Conservation (phyloP, 129 eudicot species). For the Escallonia herrerae region DNA sequence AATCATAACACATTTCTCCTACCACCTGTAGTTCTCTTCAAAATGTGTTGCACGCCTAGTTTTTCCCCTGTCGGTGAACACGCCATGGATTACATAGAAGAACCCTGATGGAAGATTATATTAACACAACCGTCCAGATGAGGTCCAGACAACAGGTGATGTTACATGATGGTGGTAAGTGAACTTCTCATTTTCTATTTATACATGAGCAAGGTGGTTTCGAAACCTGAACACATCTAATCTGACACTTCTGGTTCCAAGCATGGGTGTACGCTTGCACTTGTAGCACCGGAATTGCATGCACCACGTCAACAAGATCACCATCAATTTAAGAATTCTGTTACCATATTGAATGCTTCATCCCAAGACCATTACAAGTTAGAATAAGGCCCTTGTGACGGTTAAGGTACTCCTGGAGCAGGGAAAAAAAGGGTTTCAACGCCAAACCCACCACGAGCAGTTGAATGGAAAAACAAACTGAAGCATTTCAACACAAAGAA, state of each 20-base stretch:
- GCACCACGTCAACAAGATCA: neutral
- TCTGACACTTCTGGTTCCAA: neutral
- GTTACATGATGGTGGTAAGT: neutral
- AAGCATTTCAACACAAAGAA: neutral
- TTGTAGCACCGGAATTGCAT: neutral
- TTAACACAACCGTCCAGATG: no score
- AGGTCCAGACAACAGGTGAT: no score
- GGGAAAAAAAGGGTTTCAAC: neutral
- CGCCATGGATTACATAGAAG: no score
- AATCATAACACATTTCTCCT: no score
- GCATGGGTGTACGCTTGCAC: neutral
- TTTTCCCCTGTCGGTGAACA: no score
- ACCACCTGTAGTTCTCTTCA: no score
- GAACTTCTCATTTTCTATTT: neutral
- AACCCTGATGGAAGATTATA: no score
- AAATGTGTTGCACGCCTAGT: no score
- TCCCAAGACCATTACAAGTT: conserved; percentile 88
- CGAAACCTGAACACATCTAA: neutral
- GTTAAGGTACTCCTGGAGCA: conserved; percentile 71
- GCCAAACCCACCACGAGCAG: neutral
- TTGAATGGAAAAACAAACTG: neutral
- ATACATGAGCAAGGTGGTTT: neutral
- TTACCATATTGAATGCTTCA: conserved; percentile 74
- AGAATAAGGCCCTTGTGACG: conserved; percentile 88
- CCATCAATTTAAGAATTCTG: neutral